These are phyloP conservation scores for Acarospora socialis DNA, from an alignment of 2,329 filamentous ascomycete species.

Conservation along the genomic window DNA sequence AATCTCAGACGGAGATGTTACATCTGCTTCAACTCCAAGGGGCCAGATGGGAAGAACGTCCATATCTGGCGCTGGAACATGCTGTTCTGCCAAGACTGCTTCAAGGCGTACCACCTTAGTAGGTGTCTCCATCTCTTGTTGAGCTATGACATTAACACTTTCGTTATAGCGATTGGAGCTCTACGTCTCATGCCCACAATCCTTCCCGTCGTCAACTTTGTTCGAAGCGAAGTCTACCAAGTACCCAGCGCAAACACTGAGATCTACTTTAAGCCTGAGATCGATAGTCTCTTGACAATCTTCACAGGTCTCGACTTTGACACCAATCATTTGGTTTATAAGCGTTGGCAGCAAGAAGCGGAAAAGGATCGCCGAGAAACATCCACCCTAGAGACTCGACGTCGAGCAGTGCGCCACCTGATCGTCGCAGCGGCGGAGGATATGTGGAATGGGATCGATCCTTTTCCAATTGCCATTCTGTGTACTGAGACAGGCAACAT, in stretches of 20 bases:
- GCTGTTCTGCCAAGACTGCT: constrained; percentile 2
- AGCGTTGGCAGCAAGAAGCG: neutral
- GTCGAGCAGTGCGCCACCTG: constrained; percentile 1
- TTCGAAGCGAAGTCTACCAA: neutral
- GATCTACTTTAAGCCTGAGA: neutral
- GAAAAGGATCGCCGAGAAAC: neutral
- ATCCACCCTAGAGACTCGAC: constrained; percentile 2
- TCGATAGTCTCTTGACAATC: neutral
- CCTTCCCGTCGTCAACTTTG: neutral
- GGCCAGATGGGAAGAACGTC: neutral
- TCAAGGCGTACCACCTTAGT: constrained; percentile 5
- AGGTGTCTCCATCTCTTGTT: neutral
- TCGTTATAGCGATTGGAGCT: neutral
- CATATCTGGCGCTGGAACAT: neutral
- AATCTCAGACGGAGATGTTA: constrained; percentile 1
- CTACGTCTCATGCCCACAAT: too few relatives aligned
- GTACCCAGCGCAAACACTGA: neutral
- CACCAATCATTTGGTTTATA: neutral
- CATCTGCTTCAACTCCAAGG: constrained; percentile 3
- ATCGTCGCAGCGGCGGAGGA: constrained; percentile 3
- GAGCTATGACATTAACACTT: neutral
- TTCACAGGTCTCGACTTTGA: neutral
- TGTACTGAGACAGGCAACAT: constrained; percentile 2
- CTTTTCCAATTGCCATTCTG: neutral
- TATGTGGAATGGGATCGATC: constrained; percentile 7